phyloP scores from a whole-genome alignment of 352 stramenopile species.

The Globisporangium perplexum region DNA sequence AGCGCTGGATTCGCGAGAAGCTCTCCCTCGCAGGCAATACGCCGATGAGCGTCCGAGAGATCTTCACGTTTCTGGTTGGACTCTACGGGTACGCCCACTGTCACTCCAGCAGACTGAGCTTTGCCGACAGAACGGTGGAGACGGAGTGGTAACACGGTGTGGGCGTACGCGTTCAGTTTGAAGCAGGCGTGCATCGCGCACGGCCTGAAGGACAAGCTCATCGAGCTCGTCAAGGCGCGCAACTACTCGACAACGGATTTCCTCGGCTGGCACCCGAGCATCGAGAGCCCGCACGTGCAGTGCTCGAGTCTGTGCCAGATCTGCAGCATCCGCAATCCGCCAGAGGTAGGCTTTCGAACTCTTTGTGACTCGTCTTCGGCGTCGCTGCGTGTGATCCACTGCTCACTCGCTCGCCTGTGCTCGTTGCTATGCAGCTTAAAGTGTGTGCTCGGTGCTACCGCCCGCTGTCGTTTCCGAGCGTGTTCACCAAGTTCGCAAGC shows the following conservation, averaged over 20 bases:
- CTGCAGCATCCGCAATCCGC: constrained; percentile 69
- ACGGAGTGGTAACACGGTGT: neutral
- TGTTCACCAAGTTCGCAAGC: constrained; percentile 77
- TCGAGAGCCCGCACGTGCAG: constrained; percentile 62
- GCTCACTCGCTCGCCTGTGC: neutral
- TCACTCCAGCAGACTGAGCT: neutral
- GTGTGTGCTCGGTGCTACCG: constrained; percentile 50
- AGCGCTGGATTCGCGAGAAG: constrained; percentile 80
- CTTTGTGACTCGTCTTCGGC: neutral
- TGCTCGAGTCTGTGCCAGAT: constrained; percentile 70
- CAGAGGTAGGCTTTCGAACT: constrained; percentile 28
- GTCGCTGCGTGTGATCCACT: neutral
- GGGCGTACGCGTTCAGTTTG: constrained; percentile 22
- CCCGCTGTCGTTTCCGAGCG: constrained; percentile 56
- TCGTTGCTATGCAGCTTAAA: constrained; percentile 3
- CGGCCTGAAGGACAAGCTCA: constrained; percentile 38
- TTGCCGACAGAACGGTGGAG: neutral
- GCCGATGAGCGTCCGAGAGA: constrained; percentile 56
- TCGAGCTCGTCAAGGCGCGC: constrained; percentile 47
- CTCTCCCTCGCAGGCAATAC: constrained; percentile 33
- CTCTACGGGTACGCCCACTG: constrained; percentile 46
- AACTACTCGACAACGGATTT: constrained; percentile 72
- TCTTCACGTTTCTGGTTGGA: constrained; percentile 76
- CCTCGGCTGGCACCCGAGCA: constrained; percentile 74
- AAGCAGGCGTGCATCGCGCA: constrained; percentile 62